phyloP scores from a whole-genome alignment of 192 early-diverging fungal genomes.

The Coemansia sp. region DNA sequence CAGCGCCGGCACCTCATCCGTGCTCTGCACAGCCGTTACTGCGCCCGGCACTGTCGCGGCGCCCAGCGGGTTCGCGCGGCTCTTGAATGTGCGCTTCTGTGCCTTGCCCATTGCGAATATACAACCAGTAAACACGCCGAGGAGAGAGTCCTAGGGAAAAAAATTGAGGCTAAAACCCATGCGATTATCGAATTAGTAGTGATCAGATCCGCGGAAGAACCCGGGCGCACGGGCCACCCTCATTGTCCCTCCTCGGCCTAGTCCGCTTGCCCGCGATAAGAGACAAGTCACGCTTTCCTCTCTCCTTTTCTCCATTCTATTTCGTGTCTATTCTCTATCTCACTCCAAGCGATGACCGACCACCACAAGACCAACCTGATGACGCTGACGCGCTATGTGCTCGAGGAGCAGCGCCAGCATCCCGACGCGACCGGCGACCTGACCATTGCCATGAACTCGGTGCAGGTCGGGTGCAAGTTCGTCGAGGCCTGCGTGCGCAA shows the following conservation, averaged over 20 bases:
- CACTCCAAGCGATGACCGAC: slow-evolving; percentile 45
- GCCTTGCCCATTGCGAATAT: slow-evolving; percentile 43
- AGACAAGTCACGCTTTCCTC: too few species aligned
- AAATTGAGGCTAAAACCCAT: background rate
- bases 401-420: slow-evolving; percentile 81
- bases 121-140: too few species aligned
- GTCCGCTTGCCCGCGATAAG: too few species aligned
- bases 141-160: background rate
- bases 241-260: too few species aligned
- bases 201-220: slow-evolving; percentile 2
- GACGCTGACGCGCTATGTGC: slow-evolving; percentile 89
- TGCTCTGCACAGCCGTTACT: slow-evolving; percentile 21
- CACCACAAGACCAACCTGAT: slow-evolving; percentile 83
- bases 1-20: slow-evolving; percentile 35
- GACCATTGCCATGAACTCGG: slow-evolving; percentile 80
- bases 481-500: slow-evolving; percentile 95
- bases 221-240: slow-evolving; percentile 3
- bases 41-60: slow-evolving; percentile 18
- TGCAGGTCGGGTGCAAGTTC: slow-evolving; percentile 95
- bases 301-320: background rate
- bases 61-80: slow-evolving; percentile 38
- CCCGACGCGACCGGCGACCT: slow-evolving; percentile 92
- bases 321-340: background rate
- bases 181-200: background rate
- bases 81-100: slow-evolving; percentile 46